Evolutionary conservation across 2,329 filamentous ascomycete species (phyloP), one percentile per base, ranked within the genome.

Genomic region (Torrubiellomyces zombiae): DNA sequence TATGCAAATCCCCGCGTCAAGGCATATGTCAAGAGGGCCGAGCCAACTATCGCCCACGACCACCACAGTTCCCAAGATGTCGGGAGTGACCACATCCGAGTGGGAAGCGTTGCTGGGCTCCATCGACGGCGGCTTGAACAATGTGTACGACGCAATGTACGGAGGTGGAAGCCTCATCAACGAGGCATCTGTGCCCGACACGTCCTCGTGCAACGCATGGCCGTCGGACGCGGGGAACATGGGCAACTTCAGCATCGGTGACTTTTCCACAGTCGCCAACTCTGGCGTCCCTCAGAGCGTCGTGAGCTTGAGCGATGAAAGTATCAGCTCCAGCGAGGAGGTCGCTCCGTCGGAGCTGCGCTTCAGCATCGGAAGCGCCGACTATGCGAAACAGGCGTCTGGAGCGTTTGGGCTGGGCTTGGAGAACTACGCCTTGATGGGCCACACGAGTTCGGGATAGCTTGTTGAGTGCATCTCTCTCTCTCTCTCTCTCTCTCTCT

Each of bases 111-210:
- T 92, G 1, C 61, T 92, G 2, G 74, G 76, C 4, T 75, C 75
- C 13, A 71, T 92, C 45, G 82, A 92, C 38, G 73, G 73, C 18
- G 80, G 80, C 1, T 66, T 75, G 35, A 69, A 74, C 27, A 91
- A 86, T 42, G 75, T 91, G n/a, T 89, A 81, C 47, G 75, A 82
- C 42, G 75, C 74, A 20, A 81, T 82, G 28, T 83, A 83, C 37
- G 78, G 77, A 18, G 76, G 76, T 0, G 61, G 64, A 7, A 59
- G 58, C 22, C 49, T 56, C 32, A 53, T 51, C 4, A 45, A 61
- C 16, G 52, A 59, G 17, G 54, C 60, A 13, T 50, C 60, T 8
- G 49, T 60, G 11, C 42, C 56, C 0, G 53, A 50, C n/a, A 38
- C 48, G 2, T 44, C 51, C 9, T 42, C 42, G 23, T 40, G 47